Conservation (phyloP, 2,329 filamentous ascomycete species). For the Calonectria pauciramosa region DNA sequence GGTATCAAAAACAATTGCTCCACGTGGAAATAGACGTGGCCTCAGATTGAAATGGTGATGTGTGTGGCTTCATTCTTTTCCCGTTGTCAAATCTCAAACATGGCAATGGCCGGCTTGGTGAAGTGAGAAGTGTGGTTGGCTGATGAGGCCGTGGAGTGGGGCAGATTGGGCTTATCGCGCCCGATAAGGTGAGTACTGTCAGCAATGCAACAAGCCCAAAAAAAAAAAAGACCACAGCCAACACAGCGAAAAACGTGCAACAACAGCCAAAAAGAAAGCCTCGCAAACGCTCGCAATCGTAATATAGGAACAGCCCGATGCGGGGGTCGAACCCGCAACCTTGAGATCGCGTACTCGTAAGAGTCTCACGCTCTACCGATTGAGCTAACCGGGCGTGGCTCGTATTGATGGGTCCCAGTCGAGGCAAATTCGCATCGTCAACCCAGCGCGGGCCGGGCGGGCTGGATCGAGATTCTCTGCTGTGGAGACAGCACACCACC, state of each 20-base stretch:
- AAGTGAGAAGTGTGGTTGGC: not conserved
- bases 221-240: not conserved
- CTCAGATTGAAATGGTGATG: not conserved
- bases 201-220: too few relatives aligned
- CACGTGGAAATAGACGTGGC: not conserved
- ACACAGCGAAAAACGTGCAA: not conserved
- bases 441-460: not conserved
- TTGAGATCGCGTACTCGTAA: conserved; percentile 64
- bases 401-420: not conserved
- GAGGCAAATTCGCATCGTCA: not conserved
- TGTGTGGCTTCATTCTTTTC: not conserved
- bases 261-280: conserved; percentile 33
- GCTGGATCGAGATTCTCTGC: not conserved
- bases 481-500: not conserved
- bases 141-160: not conserved
- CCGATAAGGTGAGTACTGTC: not conserved
- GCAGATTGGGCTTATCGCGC: not conserved
- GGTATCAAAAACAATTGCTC: too few relatives aligned
- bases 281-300: conserved; percentile 38
- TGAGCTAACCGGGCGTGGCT: conserved; percentile 47
- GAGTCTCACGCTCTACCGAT: conserved; percentile 76
- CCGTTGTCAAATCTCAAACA: too few relatives aligned
- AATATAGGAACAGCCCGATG: conserved; percentile 49
- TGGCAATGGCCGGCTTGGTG: not conserved
- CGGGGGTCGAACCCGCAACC: conserved; percentile 68